Percentiles rank a stretch among this genome's conserved stretches.
Evolutionary conservation across 176 grass and related monocot genomes (phyloP).

Genomic region (Hyparrhenia diplandra): DNA sequence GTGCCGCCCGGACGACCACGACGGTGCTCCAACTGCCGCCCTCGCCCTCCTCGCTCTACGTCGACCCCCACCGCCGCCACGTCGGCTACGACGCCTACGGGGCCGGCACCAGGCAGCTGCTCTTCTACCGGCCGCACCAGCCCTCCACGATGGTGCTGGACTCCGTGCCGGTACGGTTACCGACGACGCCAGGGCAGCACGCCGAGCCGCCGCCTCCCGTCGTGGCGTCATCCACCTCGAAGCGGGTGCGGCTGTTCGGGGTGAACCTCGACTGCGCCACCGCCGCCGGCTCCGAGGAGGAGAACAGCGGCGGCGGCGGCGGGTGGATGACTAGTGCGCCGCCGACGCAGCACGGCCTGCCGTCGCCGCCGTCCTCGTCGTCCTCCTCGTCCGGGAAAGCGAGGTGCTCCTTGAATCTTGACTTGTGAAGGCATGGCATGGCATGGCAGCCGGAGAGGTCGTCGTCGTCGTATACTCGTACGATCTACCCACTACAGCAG

Average conservation of each 20-base stretch:
- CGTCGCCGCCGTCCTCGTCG: conserved; percentile 34
- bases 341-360: background rate
- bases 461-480: conserved; percentile 3
- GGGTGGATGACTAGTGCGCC: conserved; percentile 14
- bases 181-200: background rate
- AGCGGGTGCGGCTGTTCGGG: conserved; percentile 91
- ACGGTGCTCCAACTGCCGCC: conserved; percentile 42
- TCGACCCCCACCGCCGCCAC: conserved; percentile 25
- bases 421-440: conserved; percentile 97
- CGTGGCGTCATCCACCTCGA: conserved; percentile 34
- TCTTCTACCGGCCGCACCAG: conserved; percentile 42
- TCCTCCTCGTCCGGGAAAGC: conserved; percentile 64
- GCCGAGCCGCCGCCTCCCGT: conserved; percentile 18
- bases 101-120: conserved; percentile 37
- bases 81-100: conserved; percentile 6
- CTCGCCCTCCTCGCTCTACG: conserved; percentile 35
- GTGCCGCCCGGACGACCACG: conserved; percentile 16
- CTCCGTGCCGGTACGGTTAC: conserved; percentile 52
- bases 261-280: conserved; percentile 74
- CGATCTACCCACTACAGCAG: conserved; percentile 9
- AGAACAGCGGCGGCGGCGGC: background rate
- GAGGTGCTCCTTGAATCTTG: conserved; percentile 82
- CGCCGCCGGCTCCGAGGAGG: conserved; percentile 31
- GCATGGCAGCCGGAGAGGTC: background rate
- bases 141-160: conserved; percentile 48